Conservation (phyloP, 2,329 filamentous ascomycete genomes). For the Fragosphaeria purpurea region DNA sequence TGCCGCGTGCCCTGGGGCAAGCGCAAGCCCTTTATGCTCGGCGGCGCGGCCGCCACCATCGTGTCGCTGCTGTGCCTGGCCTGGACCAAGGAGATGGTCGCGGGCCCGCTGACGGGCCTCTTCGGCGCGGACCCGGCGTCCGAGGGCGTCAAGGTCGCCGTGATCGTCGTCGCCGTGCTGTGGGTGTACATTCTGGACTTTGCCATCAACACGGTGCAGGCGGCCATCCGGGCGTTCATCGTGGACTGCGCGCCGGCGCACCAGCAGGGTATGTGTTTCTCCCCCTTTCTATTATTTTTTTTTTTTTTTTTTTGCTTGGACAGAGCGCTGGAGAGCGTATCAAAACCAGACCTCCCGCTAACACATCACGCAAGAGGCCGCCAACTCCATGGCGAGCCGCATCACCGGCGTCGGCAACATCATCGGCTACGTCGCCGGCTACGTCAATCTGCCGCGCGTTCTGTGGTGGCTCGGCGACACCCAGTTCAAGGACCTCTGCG, state of each 20-base stretch:
- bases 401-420: slow-evolving; percentile 85
- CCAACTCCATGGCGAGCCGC: slow-evolving; percentile 89
- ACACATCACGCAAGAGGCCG: slow-evolving; percentile 47
- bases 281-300: too few relatives aligned
- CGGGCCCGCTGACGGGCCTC: slow-evolving; percentile 47
- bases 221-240: slow-evolving; percentile 82
- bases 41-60: slow-evolving; percentile 57
- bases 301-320: not conserved
- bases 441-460: slow-evolving; percentile 63
- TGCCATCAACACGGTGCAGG: slow-evolving; percentile 93
- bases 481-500: slow-evolving; percentile 88
- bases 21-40: slow-evolving; percentile 72
- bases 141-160: slow-evolving; percentile 48
- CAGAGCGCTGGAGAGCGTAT: too few relatives aligned
- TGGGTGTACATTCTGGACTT: slow-evolving; percentile 90
- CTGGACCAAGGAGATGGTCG: slow-evolving; percentile 65
- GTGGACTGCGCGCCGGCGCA: slow-evolving; percentile 87
- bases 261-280: slow-evolving; percentile 53
- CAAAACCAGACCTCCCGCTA: slow-evolving; percentile 1
- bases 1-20: slow-evolving; percentile 67
- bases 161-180: slow-evolving; percentile 71
- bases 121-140: slow-evolving; percentile 64
- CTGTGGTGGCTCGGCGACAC: slow-evolving; percentile 74
- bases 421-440: slow-evolving; percentile 78
- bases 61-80: slow-evolving; percentile 58